Base-by-base conservation (phyloP, 768 basidiomycete genomes). In the Serendipita sp. region DNA sequence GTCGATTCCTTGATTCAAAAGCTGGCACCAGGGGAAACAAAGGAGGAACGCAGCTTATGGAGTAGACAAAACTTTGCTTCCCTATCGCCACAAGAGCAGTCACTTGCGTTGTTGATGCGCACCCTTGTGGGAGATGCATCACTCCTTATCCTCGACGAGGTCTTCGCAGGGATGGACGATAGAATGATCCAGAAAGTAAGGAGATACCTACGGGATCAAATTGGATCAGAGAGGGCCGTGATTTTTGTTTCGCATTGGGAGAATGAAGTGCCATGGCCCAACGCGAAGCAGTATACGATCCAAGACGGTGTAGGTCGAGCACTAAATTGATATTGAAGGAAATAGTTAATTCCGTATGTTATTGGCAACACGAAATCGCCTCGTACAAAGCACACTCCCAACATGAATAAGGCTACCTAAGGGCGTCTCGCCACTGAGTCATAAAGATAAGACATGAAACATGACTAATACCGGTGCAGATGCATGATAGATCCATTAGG, bases 211-310 rank as follows among this genome's bases (percentile, higher is more conserved):
- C 76, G 85, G 10, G 70, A 74, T 18, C 77, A 75, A 43, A 65
- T 77, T 65, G 70, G 64, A 44, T 48, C 48, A 55, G 53, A 79
- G 46, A 91, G 96, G 75, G 86, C 85, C 1, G 86, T 91, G 27
- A 79, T 97, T 0, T 85, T 90, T 2, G 81, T 98, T 64, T 91
- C 86, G 44, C 93, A 95, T 74, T 91, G 90, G 84, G 87, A 90
- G 67, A 87, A 87, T 43, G 93, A 97, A 74, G 83, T 93, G 16
- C 93, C 93, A 2, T 94, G 91, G 91, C 10, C 55, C 4, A 37
- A 60, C 36, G 18, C 36, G 18, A 23, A 60, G 34, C 23, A 29
- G 55, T 60, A 29, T 29, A n/a, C 16, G 36, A 31, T 60, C 8
- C 27, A 31, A n/a, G 55, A 60, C 10, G 55, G 55, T 60, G 34